Evolutionary conservation across 371 early-diverging fungal genomes (phyloP), one percentile per base, ranked within the genome.

Genomic region (Rhizopus microsporus): DNA sequence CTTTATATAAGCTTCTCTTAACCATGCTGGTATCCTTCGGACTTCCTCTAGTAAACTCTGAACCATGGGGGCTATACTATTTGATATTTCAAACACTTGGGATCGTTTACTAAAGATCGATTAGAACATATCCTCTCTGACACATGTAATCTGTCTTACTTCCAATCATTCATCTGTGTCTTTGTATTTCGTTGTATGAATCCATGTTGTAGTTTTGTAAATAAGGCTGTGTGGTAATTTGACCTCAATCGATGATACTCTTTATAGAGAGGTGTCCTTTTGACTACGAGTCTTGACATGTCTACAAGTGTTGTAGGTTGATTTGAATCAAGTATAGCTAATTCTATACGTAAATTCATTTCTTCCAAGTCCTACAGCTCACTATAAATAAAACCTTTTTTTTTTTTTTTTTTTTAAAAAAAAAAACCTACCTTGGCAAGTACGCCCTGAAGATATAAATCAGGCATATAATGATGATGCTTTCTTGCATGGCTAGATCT

Each of bases 401-500:
- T 23, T 23, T 23, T 23, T 23, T n/a, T n/a, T n/a, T n/a, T n/a
- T n/a, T n/a, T n/a, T n/a, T n/a, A n/a, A n/a, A 23, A 23, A 23
- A 23, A 23, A 23, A 23, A 2, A 1, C 23, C 23, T 23, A 63
- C 66, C 42, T 74, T 67, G 17, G 69, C 60, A 10, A 78, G 69
- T 17, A 84, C 57, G 5, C 85, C 85, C 56, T 84, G 85, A 7
- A 82, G 60, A 59, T 80, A 84, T 12, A 84, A 57, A 53, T 82
- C 77, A 4, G 82, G 77, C 56, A 82, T 70, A 43, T 82, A 84
- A 40, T 80, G 80, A 38, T 78, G 80, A 51, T 75, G 75, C 54
- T 84, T 84, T 32, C 81, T 70, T 32, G 85, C 82, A 60, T 84
- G 85, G 40, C 82, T 80, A 2, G 85, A 84, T 33, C 80, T 78